Evolutionary conservation across 1,284 basidiomycete genomes (phyloP), one percentile per base, ranked within the genome.

Genomic region (Quambalaria eucalypti): DNA sequence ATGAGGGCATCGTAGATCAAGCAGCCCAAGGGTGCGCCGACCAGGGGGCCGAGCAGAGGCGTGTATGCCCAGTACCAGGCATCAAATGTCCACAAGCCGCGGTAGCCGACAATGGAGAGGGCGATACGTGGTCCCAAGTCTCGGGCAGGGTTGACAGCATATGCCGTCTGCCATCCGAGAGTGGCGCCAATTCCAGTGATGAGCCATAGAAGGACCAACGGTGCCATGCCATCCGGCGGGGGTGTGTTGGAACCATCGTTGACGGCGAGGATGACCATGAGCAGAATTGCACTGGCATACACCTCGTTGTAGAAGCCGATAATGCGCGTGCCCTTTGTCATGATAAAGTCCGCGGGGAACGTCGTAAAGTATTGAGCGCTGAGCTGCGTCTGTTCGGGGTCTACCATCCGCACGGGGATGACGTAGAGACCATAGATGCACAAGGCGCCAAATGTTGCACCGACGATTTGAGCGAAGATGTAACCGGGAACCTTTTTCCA

Each of bases 401-500:
- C 68, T 25, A 65, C 62, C 42, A 69, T 19, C 9, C 60, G 28
- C 19, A 59, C 48, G n/a, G 59, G 55, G 12, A 42, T 26, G 30
- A 14, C 4, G 54, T 57, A 42, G 30, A 50, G 44, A 23, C 48
- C 42, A 26, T 38, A 54, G 29, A 19, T 39, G 19, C 23, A 33
- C 39, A 51, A 30, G n/a, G 83, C 83, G 19, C 85, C 87, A 51
- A 82, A 78, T 28, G 87, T 69, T 1, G 78, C 87, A 30, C 87
- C 87, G 29, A 87, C 69, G 12, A 85, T 58, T 73, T 89, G 87
- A 1, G 84, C 81, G 47, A 83, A 69, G 50, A 86, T 81, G 69
- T 85, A 89, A 66, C 67, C 78, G 0, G 87, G 87, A 0, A 88
- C 87, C 71, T 88, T 89, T 61, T 80, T 81, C 85, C 85, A 87